phyloP scores from a whole-genome alignment of 1,284 basidiomycete genomes.

The Papiliotrema terrestris region DNA sequence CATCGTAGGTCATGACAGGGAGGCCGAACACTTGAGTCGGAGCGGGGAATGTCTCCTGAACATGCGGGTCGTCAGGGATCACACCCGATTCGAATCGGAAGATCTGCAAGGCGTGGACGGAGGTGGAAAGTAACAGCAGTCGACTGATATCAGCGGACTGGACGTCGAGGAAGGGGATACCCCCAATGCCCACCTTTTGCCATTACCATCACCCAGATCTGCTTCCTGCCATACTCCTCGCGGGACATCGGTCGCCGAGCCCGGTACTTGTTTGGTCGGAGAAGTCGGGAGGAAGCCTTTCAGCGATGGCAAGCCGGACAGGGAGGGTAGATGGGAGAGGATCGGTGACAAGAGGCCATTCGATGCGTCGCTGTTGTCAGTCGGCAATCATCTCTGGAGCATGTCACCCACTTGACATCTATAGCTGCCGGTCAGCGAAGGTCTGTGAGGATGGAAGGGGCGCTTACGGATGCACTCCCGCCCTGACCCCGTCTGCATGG shows the following conservation, averaged over 20 bases:
- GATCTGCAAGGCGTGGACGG: conserved; percentile 29
- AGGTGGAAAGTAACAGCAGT: conserved; percentile 25
- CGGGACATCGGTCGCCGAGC: neutral
- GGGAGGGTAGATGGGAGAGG: conserved; percentile 26
- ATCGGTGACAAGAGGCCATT: conserved; percentile 29
- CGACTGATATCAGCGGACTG: conserved; percentile 13
- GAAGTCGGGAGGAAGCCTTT: conserved; percentile 28
- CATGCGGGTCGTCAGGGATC: conserved; percentile 34
- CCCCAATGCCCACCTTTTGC: neutral
- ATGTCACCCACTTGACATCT: conserved; percentile 4
- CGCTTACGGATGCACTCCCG: conserved; percentile 6
- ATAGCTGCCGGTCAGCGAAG: conserved; percentile 5
- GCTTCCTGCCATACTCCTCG: conserved; percentile 28
- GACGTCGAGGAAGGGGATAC: too few relatives aligned
- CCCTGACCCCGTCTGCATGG: neutral
- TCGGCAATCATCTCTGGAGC: neutral
- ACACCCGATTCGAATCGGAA: conserved; percentile 17
- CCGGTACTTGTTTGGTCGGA: neutral
- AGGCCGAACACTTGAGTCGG: conserved; percentile 37
- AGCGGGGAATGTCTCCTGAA: conserved; percentile 25
- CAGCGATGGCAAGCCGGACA: conserved; percentile 20
- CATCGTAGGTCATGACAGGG: conserved; percentile 21
- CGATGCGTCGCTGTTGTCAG: conserved; percentile 17
- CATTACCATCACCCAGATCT: conserved; percentile 18
- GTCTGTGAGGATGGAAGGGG: neutral